A percentile compares a stretch with the other conserved stretches of the same genome.
Conservation (phyloP, 2,329 filamentous ascomycete species). For the Golovinomyces cichoracearum region DNA sequence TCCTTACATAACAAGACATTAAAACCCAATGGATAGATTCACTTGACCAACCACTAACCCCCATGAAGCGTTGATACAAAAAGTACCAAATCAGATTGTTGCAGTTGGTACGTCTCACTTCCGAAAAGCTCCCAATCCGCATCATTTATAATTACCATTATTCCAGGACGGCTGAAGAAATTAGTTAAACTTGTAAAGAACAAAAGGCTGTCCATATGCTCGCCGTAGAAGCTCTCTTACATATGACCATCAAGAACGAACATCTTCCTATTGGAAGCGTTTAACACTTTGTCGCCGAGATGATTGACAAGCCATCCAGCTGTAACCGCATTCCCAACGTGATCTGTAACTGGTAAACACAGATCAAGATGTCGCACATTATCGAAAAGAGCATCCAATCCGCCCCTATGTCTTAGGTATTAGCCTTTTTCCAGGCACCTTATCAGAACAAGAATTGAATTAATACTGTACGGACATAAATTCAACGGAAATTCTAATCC, state of each 20-base stretch:
- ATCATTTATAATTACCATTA: slow-evolving; percentile 90
- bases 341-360: slow-evolving; percentile 34
- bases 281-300: slow-evolving; percentile 62
- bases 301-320: slow-evolving; percentile 54
- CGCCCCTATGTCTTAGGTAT: no score
- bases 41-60: no score
- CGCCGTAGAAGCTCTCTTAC: slow-evolving; percentile 26
- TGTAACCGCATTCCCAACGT: slow-evolving; percentile 33
- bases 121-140: slow-evolving; percentile 96
- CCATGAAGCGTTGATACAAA: slow-evolving; percentile 95
- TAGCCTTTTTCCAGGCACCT: no score
- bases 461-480: no score
- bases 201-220: not conserved
- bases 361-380: slow-evolving; percentile 52
- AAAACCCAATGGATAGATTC: no score
- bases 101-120: slow-evolving; percentile 68
- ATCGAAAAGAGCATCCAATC: slow-evolving; percentile 79
- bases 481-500: no score
- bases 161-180: slow-evolving; percentile 46
- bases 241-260: slow-evolving; percentile 72
- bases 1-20: no score
- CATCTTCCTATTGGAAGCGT: slow-evolving; percentile 58
- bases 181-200: not conserved
- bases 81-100: slow-evolving; percentile 61
- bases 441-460: no score